These are phyloP conservation scores for Cladosporium sphaerospermum DNA, from an alignment of 2,329 filamentous ascomycete species.

Conservation along the genomic window DNA sequence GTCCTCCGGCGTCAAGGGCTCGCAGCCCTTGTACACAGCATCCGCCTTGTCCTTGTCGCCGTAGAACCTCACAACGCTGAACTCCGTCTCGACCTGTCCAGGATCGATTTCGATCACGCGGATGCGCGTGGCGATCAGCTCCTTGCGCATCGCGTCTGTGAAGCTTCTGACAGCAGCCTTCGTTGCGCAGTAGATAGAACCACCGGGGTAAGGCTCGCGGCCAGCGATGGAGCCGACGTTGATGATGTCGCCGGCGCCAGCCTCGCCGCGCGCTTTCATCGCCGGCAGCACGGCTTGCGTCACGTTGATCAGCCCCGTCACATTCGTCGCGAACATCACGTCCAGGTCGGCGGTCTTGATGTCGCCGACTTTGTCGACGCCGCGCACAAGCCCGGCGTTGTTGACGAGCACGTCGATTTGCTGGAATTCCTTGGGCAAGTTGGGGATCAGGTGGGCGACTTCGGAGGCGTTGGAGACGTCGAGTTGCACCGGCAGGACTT, in stretches of 20 bases:
- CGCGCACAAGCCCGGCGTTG: slow-evolving; percentile 89
- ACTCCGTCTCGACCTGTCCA: slow-evolving; percentile 90
- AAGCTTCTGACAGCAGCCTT: slow-evolving; percentile 85
- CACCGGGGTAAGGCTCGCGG: slow-evolving; percentile 75
- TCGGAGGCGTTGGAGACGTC: slow-evolving; percentile 79
- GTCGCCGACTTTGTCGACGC: slow-evolving; percentile 75
- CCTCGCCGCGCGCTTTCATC: slow-evolving; percentile 63
- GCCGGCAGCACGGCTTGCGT: slow-evolving; percentile 83
- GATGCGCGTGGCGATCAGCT: slow-evolving; percentile 74
- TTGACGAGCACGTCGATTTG: slow-evolving; percentile 88
- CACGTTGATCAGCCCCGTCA: slow-evolving; percentile 92
- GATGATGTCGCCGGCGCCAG: slow-evolving; percentile 85
- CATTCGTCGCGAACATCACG: slow-evolving; percentile 87
- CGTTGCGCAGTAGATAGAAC: slow-evolving; percentile 86
- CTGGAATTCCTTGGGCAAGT: slow-evolving; percentile 73
- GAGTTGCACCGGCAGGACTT: slow-evolving; percentile 75
- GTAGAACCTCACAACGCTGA: slow-evolving; percentile 80
- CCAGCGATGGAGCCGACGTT: slow-evolving; percentile 93
- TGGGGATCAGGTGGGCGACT: slow-evolving; percentile 64
- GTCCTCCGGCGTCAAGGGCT: slow-evolving; percentile 82
- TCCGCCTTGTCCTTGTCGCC: slow-evolving; percentile 86
- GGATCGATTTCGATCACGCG: slow-evolving; percentile 85
- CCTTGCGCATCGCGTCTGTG: slow-evolving; percentile 73
- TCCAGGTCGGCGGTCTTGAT: slow-evolving; percentile 78
- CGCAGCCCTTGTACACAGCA: slow-evolving; percentile 78